Conservation (phyloP, 1,284 basidiomycete genomes). For the Phylloboletellus chloephorus region DNA sequence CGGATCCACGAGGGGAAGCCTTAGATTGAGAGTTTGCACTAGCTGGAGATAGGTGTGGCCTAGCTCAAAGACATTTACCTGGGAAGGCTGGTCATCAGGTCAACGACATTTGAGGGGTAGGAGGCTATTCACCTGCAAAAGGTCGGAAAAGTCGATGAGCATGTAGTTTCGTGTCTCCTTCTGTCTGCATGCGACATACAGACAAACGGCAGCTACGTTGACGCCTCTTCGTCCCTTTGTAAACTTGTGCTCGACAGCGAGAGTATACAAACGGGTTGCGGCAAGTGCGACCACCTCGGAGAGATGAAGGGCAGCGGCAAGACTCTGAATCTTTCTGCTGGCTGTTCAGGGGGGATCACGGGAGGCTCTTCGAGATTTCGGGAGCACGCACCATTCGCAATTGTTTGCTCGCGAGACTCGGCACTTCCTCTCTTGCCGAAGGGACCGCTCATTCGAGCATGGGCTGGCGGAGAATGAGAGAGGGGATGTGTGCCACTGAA, state of each 20-base stretch:
- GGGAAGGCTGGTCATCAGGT: constrained; percentile 4
- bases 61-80: constrained; percentile 98
- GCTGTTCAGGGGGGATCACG: constrained; percentile 43
- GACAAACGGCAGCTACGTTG: constrained; percentile 92
- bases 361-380: background rate
- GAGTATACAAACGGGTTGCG: constrained; percentile 85
- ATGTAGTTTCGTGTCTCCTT: constrained; percentile 90
- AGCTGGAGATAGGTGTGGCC: constrained; percentile 96
- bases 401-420: constrained; percentile 84
- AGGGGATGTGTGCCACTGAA: background rate
- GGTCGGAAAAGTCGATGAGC: constrained; percentile 97
- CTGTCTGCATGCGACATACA: constrained; percentile 92
- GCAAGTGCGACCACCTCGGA: constrained; percentile 77
- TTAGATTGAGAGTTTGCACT: constrained; percentile 84
- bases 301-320: constrained; percentile 74
- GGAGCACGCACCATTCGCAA: constrained; percentile 67
- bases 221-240: constrained; percentile 89
- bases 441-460: constrained; percentile 73
- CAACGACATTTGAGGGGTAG: background rate
- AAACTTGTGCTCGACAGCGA: constrained; percentile 92
- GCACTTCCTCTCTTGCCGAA: constrained; percentile 70
- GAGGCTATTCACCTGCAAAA: constrained; percentile 65
- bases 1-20: constrained; percentile 88
- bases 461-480: constrained; percentile 43
- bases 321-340: constrained; percentile 74